Conservation (phyloP, 2,329 filamentous ascomycete genomes). For the Xylaria sp. region DNA sequence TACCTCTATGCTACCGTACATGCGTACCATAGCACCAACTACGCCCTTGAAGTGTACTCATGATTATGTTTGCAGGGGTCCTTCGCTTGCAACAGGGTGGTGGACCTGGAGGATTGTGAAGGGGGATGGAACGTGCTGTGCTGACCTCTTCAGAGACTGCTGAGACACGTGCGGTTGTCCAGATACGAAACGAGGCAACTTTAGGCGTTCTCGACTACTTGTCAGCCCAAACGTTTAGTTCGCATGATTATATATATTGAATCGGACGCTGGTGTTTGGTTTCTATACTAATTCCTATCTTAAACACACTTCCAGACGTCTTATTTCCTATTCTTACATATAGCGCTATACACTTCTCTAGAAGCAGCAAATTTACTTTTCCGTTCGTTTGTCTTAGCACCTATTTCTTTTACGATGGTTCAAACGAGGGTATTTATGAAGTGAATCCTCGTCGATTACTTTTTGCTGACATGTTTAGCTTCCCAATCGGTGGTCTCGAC, state of each 20-base stretch:
- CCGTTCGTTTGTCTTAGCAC: neutral
- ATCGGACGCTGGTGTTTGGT: neutral
- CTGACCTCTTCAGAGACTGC: neutral
- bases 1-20: neutral
- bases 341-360: neutral
- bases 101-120: neutral
- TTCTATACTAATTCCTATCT: neutral
- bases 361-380: neutral
- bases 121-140: neutral
- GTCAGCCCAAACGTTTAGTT: neutral
- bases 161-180: neutral
- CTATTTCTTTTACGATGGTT: neutral
- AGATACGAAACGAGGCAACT: neutral
- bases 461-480: conserved; percentile 5
- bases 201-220: neutral
- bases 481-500: neutral
- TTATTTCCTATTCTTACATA: neutral
- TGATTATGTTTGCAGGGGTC: neutral
- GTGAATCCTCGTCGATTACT: neutral
- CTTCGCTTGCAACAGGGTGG: neutral
- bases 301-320: neutral
- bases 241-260: conserved; percentile 7
- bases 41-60: neutral
- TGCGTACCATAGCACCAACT: neutral
- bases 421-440: neutral